Percentiles rank a stretch among this genome's conserved stretches.
Evolutionary conservation across 1,139 yeast species (phyloP).

Genomic region (Williopsis jadinii): DNA sequence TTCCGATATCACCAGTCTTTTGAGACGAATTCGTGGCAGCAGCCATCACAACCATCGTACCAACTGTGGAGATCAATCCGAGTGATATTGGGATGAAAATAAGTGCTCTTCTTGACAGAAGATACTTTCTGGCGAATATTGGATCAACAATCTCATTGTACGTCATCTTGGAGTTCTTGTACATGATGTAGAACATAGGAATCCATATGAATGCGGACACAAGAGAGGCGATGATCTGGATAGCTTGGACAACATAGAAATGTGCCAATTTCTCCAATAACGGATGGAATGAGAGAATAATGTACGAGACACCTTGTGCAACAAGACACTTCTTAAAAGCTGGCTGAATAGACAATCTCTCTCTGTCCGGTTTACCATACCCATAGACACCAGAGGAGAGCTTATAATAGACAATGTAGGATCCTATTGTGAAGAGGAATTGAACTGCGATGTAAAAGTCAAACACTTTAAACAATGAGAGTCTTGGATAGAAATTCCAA

Average conservation of each 20-base stretch:
- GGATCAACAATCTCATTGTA: constrained; percentile 7
- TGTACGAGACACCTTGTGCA: neutral
- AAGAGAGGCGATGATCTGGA: neutral
- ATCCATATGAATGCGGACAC: constrained; percentile 4
- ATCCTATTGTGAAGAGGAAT: neutral
- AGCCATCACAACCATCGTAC: neutral
- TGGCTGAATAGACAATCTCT: neutral
- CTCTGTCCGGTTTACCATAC: constrained; percentile 3
- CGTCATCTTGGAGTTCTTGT: constrained; percentile 7
- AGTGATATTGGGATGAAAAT: constrained; percentile 3
- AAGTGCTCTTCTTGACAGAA: constrained; percentile 1
- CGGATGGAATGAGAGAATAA: neutral
- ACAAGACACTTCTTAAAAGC: neutral
- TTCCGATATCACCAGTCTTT: neutral
- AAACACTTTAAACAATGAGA: neutral
- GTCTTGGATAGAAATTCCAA: too few relatives aligned
- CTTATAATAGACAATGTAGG: constrained; percentile 7
- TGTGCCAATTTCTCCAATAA: neutral
- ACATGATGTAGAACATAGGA: constrained; percentile 6
- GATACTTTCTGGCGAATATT: constrained; percentile 2
- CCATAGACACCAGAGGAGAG: constrained; percentile 12
- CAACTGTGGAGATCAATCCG: neutral
- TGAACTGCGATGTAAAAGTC: neutral
- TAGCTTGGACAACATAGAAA: too few relatives aligned
- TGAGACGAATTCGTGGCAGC: neutral